A percentile compares a stretch with the other conserved stretches of the same genome.
phyloP scores from a whole-genome alignment of 345 rosid genomes.

The Hypericum androsaemum region DNA sequence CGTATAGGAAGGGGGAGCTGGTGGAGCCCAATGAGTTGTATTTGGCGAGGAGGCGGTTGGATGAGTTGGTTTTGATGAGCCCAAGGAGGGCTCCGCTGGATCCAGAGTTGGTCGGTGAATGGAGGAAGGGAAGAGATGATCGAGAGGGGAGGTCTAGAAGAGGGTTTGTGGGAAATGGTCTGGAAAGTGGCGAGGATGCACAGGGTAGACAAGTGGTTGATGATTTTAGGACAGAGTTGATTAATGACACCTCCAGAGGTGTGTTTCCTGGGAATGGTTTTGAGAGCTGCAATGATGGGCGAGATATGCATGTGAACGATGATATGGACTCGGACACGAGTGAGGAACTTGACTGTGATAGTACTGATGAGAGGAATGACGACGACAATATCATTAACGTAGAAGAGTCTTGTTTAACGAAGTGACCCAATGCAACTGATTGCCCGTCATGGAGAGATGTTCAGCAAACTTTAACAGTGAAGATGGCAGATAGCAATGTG shows the following conservation, averaged over 20 bases:
- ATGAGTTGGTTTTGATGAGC: conserved; percentile 61
- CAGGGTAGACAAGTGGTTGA: conserved; percentile 50
- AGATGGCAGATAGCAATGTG: too few species aligned
- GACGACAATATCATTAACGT: conserved; percentile 13
- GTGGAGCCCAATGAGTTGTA: conserved; percentile 71
- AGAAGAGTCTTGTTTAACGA: conserved; percentile 12
- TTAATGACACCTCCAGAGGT: too few species aligned
- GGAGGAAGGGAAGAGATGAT: conserved; percentile 50
- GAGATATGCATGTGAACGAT: conserved; percentile 4
- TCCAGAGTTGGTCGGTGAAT: conserved; percentile 48
- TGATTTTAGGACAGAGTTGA: background rate
- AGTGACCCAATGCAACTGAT: conserved; percentile 2
- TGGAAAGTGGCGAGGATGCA: conserved; percentile 75
- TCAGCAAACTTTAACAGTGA: too few species aligned
- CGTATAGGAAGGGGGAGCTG: conserved; percentile 69
- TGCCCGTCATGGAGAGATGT: background rate
- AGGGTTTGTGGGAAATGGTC: conserved; percentile 50
- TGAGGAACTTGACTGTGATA: conserved; percentile 19
- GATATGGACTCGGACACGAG: conserved; percentile 14
- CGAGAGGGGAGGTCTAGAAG: too few species aligned
- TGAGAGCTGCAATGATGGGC: too few species aligned
- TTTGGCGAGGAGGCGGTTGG: conserved; percentile 73
- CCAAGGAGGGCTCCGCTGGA: conserved; percentile 63
- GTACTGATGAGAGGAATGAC: conserved; percentile 14
- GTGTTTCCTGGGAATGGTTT: too few species aligned